A percentile compares a stretch with the other conserved stretches of the same genome.
Conservation (phyloP, 225 moss, liverwort and hornwort genomes). For the Asterella californica region DNA sequence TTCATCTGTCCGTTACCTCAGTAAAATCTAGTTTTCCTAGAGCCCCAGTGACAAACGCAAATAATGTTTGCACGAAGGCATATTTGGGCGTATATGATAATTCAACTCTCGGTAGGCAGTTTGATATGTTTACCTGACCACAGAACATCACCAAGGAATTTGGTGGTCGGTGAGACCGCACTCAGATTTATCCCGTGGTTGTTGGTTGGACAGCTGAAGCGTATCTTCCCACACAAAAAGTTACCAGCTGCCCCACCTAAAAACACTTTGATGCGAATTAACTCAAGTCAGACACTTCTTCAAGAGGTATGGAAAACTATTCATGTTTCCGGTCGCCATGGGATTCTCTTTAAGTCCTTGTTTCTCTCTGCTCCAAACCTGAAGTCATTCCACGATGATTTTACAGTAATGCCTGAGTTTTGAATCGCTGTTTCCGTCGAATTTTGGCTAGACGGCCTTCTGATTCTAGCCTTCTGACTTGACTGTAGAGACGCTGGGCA, state of each 20-base stretch:
- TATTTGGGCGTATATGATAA: too few species aligned
- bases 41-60: too few species aligned
- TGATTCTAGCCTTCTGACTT: neutral
- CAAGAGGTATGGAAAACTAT: constrained; percentile 52
- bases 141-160: neutral
- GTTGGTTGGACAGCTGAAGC: constrained; percentile 58
- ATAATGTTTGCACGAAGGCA: too few species aligned
- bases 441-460: neutral
- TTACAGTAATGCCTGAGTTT: neutral
- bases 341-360: neutral
- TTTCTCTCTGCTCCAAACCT: neutral
- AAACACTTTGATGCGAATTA: constrained; percentile 92
- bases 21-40: too few species aligned
- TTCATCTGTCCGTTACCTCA: too few species aligned
- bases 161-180: neutral
- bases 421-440: neutral
- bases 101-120: neutral
- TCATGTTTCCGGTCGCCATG: neutral
- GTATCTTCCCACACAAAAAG: constrained; percentile 71
- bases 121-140: neutral
- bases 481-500: constrained; percentile 79
- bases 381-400: neutral
- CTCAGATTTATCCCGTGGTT: neutral
- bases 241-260: constrained; percentile 90
- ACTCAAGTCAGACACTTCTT: constrained; percentile 77